A percentile compares a stretch with the other conserved stretches of the same genome.
These are phyloP conservation scores for Pezicula rhizophila DNA, from an alignment of 2,329 filamentous ascomycete genomes.

Conservation along the genomic window DNA sequence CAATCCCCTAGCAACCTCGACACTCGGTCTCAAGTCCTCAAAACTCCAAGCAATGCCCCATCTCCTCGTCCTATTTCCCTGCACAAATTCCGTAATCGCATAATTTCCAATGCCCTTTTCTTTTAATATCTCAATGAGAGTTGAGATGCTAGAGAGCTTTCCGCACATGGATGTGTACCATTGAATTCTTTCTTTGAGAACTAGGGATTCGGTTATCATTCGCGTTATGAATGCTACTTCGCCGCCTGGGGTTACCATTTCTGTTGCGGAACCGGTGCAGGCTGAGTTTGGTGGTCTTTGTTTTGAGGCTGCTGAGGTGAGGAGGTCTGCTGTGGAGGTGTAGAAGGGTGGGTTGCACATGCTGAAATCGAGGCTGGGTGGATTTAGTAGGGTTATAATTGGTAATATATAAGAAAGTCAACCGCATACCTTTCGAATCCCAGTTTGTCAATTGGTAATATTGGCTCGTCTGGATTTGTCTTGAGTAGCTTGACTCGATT, in stretches of 20 bases:
- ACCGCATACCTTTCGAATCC: slow-evolving; percentile 32
- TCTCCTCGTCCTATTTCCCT: slow-evolving; percentile 70
- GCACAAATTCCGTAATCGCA: slow-evolving; percentile 73
- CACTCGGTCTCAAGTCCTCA: slow-evolving; percentile 54
- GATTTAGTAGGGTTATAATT: slow-evolving; percentile 8
- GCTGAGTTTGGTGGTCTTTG: slow-evolving; percentile 61
- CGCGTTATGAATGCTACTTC: slow-evolving; percentile 68
- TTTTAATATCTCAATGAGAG: slow-evolving; percentile 53
- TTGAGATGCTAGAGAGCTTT: slow-evolving; percentile 64
- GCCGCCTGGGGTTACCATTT: slow-evolving; percentile 81
- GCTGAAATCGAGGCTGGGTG: slow-evolving; percentile 62
- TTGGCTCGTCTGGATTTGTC: slow-evolving; percentile 40
- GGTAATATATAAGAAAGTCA: background rate
- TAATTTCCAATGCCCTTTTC: slow-evolving; percentile 65
- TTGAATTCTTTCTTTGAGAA: slow-evolving; percentile 52
- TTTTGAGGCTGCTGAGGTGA: slow-evolving; percentile 60
- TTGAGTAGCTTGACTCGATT: slow-evolving; percentile 58
- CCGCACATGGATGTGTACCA: slow-evolving; percentile 96
- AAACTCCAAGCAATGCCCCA: slow-evolving; percentile 94
- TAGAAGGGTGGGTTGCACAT: slow-evolving; percentile 98
- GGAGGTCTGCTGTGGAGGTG: slow-evolving; percentile 63
- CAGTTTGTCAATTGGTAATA: slow-evolving; percentile 55
- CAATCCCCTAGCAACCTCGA: slow-evolving; percentile 32
- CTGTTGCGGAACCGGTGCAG: slow-evolving; percentile 69
- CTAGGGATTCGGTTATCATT: slow-evolving; percentile 65